phyloP scores from a whole-genome alignment of 129 eudicot species.

The Chrysanthemum makinoi region DNA sequence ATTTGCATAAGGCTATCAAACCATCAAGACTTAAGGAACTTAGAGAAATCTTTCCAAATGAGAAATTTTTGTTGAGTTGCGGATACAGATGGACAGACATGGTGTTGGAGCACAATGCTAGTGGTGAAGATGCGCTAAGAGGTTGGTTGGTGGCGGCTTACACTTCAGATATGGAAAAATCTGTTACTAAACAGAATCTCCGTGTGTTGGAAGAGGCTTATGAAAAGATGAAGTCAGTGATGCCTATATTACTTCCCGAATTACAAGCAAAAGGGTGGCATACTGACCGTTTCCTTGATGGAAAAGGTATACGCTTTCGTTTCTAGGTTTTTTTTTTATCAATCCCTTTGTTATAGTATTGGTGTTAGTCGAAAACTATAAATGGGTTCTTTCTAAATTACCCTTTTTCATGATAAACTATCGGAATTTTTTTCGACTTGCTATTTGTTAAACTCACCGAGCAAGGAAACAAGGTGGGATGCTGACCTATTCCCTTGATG shows the following conservation, averaged over 20 bases:
- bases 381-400: background rate
- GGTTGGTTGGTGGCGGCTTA: slow-evolving; percentile 97
- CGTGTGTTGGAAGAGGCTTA: slow-evolving; percentile 49
- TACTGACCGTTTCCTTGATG: slow-evolving; percentile 94
- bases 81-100: slow-evolving; percentile 78
- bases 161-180: slow-evolving; percentile 45
- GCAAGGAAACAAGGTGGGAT: background rate
- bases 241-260: slow-evolving; percentile 53
- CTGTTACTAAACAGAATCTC: slow-evolving; percentile 18
- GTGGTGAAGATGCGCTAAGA: slow-evolving; percentile 91
- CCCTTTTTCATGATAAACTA: background rate
- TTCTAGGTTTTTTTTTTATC: background rate
- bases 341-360: background rate
- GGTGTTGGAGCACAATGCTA: slow-evolving; percentile 77
- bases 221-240: slow-evolving; percentile 53
- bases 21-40: slow-evolving; percentile 66
- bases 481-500: background rate
- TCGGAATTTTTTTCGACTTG: background rate
- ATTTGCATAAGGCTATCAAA: slow-evolving; percentile 52
- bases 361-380: background rate
- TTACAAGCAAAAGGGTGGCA: slow-evolving; percentile 94
- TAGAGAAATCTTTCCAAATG: slow-evolving; percentile 67
- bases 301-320: slow-evolving; percentile 70
- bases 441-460: background rate
- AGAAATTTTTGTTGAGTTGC: slow-evolving; percentile 64